Evolutionary conservation across 2,329 filamentous ascomycete genomes (phyloP).

Genomic region (Scleromitrula shiraiana): DNA sequence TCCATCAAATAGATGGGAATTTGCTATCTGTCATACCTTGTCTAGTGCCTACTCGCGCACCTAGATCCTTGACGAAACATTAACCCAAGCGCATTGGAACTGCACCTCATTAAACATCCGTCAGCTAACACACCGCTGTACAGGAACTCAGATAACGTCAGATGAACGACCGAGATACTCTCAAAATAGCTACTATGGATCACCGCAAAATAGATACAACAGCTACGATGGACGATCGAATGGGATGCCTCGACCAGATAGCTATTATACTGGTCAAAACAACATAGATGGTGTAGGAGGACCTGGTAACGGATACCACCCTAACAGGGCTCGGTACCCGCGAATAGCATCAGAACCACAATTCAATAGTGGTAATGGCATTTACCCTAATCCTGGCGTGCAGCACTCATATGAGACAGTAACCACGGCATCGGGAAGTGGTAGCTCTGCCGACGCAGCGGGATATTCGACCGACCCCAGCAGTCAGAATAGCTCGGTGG

Average conservation of each 20-base stretch:
- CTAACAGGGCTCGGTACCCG: conserved; percentile 28
- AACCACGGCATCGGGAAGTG: conserved; percentile 66
- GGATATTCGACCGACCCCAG: conserved; percentile 79
- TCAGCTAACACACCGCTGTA: conserved; percentile 3
- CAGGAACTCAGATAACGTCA: conserved; percentile 26
- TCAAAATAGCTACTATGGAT: conserved; percentile 30
- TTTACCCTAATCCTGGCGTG: conserved; percentile 25
- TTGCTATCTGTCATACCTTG: neutral
- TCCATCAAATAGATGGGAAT: conserved; percentile 5
- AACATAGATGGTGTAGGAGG: conserved; percentile 15
- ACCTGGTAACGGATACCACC: conserved; percentile 27
- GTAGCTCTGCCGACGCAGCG: conserved; percentile 61
- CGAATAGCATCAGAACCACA: conserved; percentile 28
- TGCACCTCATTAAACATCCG: conserved; percentile 5
- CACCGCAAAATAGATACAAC: conserved; percentile 19
- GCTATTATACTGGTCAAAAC: conserved; percentile 32
- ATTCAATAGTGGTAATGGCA: conserved; percentile 22
- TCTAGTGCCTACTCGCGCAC: neutral
- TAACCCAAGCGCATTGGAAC: neutral
- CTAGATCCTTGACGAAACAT: conserved; percentile 2
- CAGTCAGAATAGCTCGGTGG: conserved; percentile 87
- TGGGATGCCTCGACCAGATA: conserved; percentile 36
- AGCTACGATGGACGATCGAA: conserved; percentile 27
- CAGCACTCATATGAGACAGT: conserved; percentile 72
- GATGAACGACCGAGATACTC: conserved; percentile 24